Base-by-base conservation (phyloP, 805 yeast species). In the Cyberlindnera mycetangii region DNA sequence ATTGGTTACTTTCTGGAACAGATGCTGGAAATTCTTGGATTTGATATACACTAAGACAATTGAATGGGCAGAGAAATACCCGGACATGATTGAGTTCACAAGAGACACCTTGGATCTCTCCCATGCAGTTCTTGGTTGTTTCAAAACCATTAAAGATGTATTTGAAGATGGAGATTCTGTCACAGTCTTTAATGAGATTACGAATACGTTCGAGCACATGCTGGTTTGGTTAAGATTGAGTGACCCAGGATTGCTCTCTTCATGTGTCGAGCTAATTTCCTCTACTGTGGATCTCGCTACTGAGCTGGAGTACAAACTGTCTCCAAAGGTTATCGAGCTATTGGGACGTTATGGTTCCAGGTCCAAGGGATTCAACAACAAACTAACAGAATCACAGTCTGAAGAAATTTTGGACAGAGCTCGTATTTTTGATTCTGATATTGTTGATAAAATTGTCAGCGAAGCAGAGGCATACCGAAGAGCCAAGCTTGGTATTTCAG, bases 51-150 rank as follows among this genome's bases (percentile, higher is more conserved):
- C 70, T 33, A 74, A 77, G 44, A 87, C 95, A 1, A 66, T 85
- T 12, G 61, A 62, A 3, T 92, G 99, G 99, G 89, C 97, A 0
- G 64, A 72, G 2, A 64, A 67, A 30, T 83, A 80, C 54, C 69
- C 72, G 0, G 75, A 75, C 39, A 69, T 88, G 54, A 75, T 83
- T 34, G 95, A 89, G 45, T 90, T 89, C 54, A 86, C 97, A 2
- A 76, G 95, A 60, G 96, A 89, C 58, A 82, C 88, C 0, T 70
- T 92, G 40, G 97, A 90, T 53, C 70, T 87, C 25, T 83, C 95
- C 47, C 81, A 83, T 49, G 62, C 72, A 2, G 66, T 90, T 27
- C 60, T 90, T n/a, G 81, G 75, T 44, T 78, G 90, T 2, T 85
- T 77, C 56, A 70, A 81, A 47, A 69, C 75, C n/a, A 63, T 73